Evolutionary conservation across 371 early-diverging fungal species (phyloP), one percentile per base, ranked within the genome.

Genomic region (Dichotomocladium elegans): DNA sequence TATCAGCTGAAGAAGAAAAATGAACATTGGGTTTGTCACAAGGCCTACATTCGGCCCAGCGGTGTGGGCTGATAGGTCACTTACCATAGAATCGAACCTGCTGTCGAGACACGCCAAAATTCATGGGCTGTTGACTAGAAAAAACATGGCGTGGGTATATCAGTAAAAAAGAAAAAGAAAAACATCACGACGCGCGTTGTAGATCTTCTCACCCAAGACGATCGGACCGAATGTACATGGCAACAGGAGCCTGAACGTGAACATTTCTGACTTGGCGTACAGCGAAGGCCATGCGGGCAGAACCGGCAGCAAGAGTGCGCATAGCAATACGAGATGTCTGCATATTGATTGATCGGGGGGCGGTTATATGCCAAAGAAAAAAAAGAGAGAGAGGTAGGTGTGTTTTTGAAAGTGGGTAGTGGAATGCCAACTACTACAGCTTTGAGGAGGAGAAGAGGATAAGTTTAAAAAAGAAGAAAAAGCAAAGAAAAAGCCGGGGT

Each of bases 1-100:
- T 86, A 65, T 87, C 84, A 41, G 85, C 87, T 87, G 52, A 12
- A 41, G 12, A 21, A 37, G 21, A 50, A 14, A 10, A 40, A 37
- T 12, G 21, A 21, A 41, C 12, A 31, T 12, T 21, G 12, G 43
- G 28, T 21, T 45, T 33, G 9, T 26, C 31, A 5, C 40, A 28
- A 22, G 21, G 10, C 24, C 9, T 44, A 14, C 31, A 1, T 31
- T 0, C 22, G n/a, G 24, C 21, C 27, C 17, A 9, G 5, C n/a
- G n/a, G n/a, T n/a, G n/a, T n/a, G n/a, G n/a, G n/a, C n/a, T n/a
- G n/a, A n/a, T n/a, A n/a, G n/a, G n/a, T 37, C 22, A 21, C 42
- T 50, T 70, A 74, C 74, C 74, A 63, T 74, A 74, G 19, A 65
- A 67, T 70, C 74, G 64, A 17, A 70, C 53, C 63, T 74, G 74